Evolutionary conservation across 2,329 filamentous ascomycete genomes (phyloP).

Genomic region (Botrytis galanthina): DNA sequence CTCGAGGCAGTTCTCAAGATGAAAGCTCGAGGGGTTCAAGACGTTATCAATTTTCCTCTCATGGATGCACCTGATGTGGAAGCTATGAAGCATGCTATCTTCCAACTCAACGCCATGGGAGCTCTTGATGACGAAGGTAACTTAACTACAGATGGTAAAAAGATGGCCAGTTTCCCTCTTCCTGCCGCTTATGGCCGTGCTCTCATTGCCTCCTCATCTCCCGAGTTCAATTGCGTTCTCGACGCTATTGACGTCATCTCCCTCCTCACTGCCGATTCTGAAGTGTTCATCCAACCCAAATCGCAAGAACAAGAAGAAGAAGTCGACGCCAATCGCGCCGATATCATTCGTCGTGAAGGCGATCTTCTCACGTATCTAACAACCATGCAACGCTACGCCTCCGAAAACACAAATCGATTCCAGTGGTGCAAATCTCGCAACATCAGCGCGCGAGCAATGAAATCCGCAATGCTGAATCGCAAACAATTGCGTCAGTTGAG

Average conservation of each 20-base stretch:
- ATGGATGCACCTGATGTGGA: conserved; percentile 78
- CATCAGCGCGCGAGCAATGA: conserved; percentile 60
- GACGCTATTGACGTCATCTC: conserved; percentile 84
- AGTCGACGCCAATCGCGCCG: conserved; percentile 52
- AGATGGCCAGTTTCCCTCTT: conserved; percentile 81
- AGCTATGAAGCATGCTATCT: conserved; percentile 74
- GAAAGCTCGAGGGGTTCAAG: conserved; percentile 84
- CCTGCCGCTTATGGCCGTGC: conserved; percentile 79
- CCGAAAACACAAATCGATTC: conserved; percentile 51
- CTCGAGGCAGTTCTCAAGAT: conserved; percentile 84
- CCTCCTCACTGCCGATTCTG: conserved; percentile 60
- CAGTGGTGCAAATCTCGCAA: conserved; percentile 58
- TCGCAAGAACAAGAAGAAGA: conserved; percentile 56
- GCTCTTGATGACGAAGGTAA: conserved; percentile 69
- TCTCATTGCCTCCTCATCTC: conserved; percentile 72
- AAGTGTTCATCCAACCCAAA: conserved; percentile 59
- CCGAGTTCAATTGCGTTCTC: conserved; percentile 68
- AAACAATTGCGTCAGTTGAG: conserved; percentile 59
- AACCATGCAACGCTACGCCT: conserved; percentile 59
- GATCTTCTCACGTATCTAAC: conserved; percentile 65
- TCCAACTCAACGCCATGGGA: conserved; percentile 76
- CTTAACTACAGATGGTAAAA: conserved; percentile 71
- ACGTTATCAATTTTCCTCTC: conserved; percentile 79
- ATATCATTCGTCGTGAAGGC: conserved; percentile 60
- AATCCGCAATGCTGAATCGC: conserved; percentile 60